Percentiles rank a stretch among this genome's conserved stretches.
Evolutionary conservation across 345 rosid genomes (phyloP).

Genomic region (Citropsis articulata): DNA sequence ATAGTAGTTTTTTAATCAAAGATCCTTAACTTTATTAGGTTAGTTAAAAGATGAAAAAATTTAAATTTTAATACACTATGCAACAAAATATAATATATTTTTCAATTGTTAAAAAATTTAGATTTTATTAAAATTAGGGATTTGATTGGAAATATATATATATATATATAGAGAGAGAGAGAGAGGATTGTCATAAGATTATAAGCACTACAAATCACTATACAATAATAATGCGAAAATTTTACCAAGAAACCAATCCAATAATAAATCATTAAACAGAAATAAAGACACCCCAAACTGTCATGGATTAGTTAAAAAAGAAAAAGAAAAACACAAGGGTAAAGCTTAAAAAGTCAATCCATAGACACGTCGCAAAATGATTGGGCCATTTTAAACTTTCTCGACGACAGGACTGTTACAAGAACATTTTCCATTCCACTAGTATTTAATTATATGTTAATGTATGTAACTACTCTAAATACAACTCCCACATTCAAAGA

Average conservation of each 20-base stretch:
- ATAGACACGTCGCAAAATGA: constrained; percentile 27
- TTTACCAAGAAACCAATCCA: background rate
- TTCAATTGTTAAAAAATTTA: too few relatives aligned
- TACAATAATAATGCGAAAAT: too few relatives aligned
- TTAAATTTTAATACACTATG: too few relatives aligned
- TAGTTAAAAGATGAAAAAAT: too few relatives aligned
- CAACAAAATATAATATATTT: too few relatives aligned
- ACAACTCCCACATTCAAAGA: constrained; percentile 42
- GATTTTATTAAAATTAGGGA: too few relatives aligned
- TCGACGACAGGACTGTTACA: constrained; percentile 37
- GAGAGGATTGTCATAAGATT: too few relatives aligned
- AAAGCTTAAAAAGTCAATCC: constrained; percentile 13
- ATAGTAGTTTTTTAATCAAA: too few relatives aligned
- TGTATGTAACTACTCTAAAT: constrained; percentile 17
- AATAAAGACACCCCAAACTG: constrained; percentile 4
- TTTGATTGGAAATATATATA: too few relatives aligned
- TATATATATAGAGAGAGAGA: too few relatives aligned
- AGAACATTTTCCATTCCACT: constrained; percentile 18
- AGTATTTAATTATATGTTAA: background rate
- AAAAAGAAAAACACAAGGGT: background rate
- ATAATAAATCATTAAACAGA: background rate
- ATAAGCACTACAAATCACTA: too few relatives aligned
- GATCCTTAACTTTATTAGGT: too few relatives aligned
- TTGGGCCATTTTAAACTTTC: constrained; percentile 27
- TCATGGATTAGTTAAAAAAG: background rate